phyloP scores from a whole-genome alignment of 2,329 filamentous ascomycete species.

The Hypoxylon sp. region DNA sequence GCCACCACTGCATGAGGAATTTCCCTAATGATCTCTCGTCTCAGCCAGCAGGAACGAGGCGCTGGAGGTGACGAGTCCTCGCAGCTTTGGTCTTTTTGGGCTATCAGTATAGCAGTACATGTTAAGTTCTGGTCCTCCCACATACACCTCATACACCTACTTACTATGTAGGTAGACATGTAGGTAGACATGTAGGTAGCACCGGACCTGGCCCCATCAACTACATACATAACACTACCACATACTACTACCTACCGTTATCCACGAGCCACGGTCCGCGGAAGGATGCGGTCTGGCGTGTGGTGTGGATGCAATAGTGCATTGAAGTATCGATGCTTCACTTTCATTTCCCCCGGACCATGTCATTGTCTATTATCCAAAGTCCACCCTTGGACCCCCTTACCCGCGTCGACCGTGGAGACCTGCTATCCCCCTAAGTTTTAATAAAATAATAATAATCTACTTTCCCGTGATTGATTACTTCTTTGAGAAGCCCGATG shows the following conservation, averaged over 20 bases:
- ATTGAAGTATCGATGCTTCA: slow-evolving; percentile 50
- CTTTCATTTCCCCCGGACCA: slow-evolving; percentile 51
- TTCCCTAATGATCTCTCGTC: slow-evolving; percentile 40
- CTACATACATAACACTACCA: slow-evolving; percentile 5
- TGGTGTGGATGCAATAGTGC: slow-evolving; percentile 51
- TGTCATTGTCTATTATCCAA: slow-evolving; percentile 39
- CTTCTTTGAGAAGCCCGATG: slow-evolving; percentile 46
- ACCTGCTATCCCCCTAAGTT: slow-evolving; percentile 38
- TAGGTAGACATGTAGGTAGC: slow-evolving; percentile 11
- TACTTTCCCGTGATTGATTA: slow-evolving; percentile 50
- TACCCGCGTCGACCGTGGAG: slow-evolving; percentile 43
- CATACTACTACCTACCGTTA: slow-evolving; percentile 29
- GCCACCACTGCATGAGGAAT: slow-evolving; percentile 42
- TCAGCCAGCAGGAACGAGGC: slow-evolving; percentile 45
- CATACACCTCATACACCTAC: too few species aligned
- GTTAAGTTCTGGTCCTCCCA: background rate
- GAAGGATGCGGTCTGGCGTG: slow-evolving; percentile 46
- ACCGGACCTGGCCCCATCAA: slow-evolving; percentile 16
- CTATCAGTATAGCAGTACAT: background rate
- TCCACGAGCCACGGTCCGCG: slow-evolving; percentile 42
- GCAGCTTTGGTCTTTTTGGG: slow-evolving; percentile 30
- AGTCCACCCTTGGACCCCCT: slow-evolving; percentile 41
- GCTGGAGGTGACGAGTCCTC: slow-evolving; percentile 33
- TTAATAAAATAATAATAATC: slow-evolving; percentile 45
- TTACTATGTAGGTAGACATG: slow-evolving; percentile 5